Evolutionary conservation across 164 flowering plant species (phyloP), one percentile per base, ranked within the genome.

Genomic region (Vitis cinerea): DNA sequence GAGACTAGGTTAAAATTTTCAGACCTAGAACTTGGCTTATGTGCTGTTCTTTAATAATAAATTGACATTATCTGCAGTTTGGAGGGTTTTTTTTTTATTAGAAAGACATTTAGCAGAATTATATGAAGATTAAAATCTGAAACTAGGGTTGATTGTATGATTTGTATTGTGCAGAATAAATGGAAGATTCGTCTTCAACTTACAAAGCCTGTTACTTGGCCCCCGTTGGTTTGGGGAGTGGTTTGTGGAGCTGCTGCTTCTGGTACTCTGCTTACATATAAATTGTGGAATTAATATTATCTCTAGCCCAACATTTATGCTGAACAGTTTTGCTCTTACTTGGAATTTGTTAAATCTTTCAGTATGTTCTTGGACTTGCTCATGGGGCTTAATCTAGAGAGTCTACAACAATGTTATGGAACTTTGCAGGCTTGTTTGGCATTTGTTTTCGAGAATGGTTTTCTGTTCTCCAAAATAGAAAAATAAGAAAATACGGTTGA

Each of bases 241-340:
- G 94, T 91, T 68, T 93, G 97, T 80, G 98, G 99, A 65, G 98
- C 97, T 77, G 98, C 97, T 74, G 99, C 99, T 73, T 95, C 99
- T 57, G 99, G 99, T 95, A 83, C 56, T 47, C 37, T 59, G 51
- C 51, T 58, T 15, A 17, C 13, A 47, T 44, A 37, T 37, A 3
- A 4, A 6, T 47, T 59, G 49, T 71, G 64, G 17, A 15, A 57
- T 27, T 60, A 17, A 31, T 63, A 30, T 53, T 13, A 9, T 44
- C 53, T n/a, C 8, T 37, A 0, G 6, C 44, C 44, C 44, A 37
- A 37, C 7, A 54, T 19, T 27, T 49, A 5, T 59, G 15, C 13
- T 65, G 48, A 31, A 50, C 3, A 54, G 14, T 27, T 49, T 10
- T 65, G 15, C 13, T 65, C 8, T 31, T 71, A 50, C 52, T 23